Evolutionary conservation across 2,329 filamentous ascomycete species (phyloP).

Genomic region (Aspergillus quadrilineatus): DNA sequence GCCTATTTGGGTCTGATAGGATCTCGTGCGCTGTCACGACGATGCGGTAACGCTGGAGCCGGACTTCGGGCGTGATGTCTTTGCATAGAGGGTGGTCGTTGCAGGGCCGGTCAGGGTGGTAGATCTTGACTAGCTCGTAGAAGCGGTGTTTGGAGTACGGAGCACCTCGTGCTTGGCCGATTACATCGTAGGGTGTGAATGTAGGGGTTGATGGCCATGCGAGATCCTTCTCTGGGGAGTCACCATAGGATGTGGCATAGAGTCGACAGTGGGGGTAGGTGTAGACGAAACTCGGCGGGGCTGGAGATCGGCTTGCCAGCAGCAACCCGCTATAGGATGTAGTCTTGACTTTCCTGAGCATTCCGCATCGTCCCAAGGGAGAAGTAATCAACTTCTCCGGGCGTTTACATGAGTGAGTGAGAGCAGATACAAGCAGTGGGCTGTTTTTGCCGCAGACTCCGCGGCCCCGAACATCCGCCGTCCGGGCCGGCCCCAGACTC

Average conservation of each 20-base stretch:
- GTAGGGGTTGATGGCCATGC: constrained; percentile 45
- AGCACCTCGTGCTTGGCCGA: constrained; percentile 60
- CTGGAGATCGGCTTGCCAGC: constrained; percentile 26
- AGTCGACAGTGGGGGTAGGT: constrained; percentile 23
- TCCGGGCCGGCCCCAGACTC: neutral
- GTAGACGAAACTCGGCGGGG: constrained; percentile 17
- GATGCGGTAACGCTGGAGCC: constrained; percentile 86
- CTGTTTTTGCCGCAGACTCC: constrained; percentile 3
- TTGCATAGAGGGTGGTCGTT: constrained; percentile 44
- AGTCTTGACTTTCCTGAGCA: constrained; percentile 50
- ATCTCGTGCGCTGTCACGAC: constrained; percentile 85
- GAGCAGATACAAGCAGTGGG: neutral
- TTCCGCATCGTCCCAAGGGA: constrained; percentile 38
- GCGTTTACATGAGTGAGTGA: neutral
- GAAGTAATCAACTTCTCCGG: constrained; percentile 21
- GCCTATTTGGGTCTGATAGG: constrained; percentile 75
- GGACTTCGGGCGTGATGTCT: constrained; percentile 58
- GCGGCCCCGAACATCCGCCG: neutral
- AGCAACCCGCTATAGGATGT: constrained; percentile 41
- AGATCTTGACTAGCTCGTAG: constrained; percentile 90
- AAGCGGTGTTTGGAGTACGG: constrained; percentile 81
- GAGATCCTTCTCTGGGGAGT: constrained; percentile 30
- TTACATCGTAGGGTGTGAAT: constrained; percentile 84
- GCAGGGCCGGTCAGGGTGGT: constrained; percentile 76
- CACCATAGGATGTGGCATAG: constrained; percentile 36